Conservation (phyloP, 805 yeast genomes). For the Candida piceae region DNA sequence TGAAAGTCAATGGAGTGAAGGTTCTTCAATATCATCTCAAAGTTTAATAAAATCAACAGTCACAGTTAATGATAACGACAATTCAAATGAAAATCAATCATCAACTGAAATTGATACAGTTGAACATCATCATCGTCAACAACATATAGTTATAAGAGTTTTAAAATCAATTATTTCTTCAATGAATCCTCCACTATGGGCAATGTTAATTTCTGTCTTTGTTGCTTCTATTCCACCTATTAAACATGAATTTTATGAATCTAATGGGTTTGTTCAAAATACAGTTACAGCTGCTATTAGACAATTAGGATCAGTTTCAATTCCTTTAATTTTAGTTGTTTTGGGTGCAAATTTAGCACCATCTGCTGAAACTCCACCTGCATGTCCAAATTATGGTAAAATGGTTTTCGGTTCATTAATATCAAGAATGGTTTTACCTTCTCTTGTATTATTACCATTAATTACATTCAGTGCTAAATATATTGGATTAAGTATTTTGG, state of each 20-base stretch:
- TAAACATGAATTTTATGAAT: slow-evolving; percentile 52
- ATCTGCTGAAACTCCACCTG: slow-evolving; percentile 59
- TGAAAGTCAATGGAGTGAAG: slow-evolving; percentile 22
- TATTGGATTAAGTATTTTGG: slow-evolving; percentile 61
- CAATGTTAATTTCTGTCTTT: slow-evolving; percentile 64
- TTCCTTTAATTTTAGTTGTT: slow-evolving; percentile 70
- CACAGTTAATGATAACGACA: not conserved
- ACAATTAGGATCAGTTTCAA: slow-evolving; percentile 69
- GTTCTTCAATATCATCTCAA: slow-evolving; percentile 21
- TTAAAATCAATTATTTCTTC: slow-evolving; percentile 13
- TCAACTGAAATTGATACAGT: too few species aligned
- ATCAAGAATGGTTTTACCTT: slow-evolving; percentile 76
- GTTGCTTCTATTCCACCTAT: slow-evolving; percentile 63
- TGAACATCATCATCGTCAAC: not conserved
- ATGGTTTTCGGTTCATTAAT: slow-evolving; percentile 64
- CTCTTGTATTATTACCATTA: slow-evolving; percentile 60
- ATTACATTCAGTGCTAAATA: slow-evolving; percentile 61
- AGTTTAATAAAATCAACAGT: slow-evolving; percentile 2
- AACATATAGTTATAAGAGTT: not conserved
- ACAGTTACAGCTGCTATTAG: slow-evolving; percentile 60
- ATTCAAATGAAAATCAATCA: too few species aligned
- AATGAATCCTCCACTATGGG: slow-evolving; percentile 82
- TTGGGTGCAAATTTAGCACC: slow-evolving; percentile 78
- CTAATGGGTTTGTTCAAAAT: slow-evolving; percentile 57
- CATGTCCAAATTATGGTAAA: slow-evolving; percentile 55